These are phyloP conservation scores for Trichoderma virens DNA, from an alignment of 495 filamentous ascomycete species.

Conservation along the genomic window DNA sequence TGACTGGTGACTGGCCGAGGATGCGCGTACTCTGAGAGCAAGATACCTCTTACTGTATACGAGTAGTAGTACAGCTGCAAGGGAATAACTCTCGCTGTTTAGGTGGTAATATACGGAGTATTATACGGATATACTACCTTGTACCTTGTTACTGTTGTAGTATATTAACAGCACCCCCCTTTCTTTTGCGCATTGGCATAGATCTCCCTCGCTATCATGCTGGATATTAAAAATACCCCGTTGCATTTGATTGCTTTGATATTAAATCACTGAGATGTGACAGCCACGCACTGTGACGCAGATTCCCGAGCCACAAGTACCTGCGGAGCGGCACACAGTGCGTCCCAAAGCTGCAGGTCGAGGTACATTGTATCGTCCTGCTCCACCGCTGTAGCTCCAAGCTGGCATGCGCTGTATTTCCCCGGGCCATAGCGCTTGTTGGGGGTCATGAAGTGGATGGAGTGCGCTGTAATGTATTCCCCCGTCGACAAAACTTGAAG, in stretches of 20 bases:
- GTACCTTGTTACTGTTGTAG: too few relatives aligned
- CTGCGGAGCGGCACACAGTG: neutral
- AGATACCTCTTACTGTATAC: neutral
- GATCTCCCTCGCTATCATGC: too few relatives aligned
- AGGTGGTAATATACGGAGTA: too few relatives aligned
- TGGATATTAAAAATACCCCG: neutral
- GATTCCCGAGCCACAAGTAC: neutral
- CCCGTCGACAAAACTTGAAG: neutral
- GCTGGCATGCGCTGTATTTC: conserved; percentile 3
- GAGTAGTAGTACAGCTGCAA: too few relatives aligned
- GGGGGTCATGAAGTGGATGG: too few relatives aligned
- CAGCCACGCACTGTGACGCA: neutral
- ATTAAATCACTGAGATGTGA: neutral
- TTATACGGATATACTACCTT: too few relatives aligned
- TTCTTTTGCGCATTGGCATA: too few relatives aligned
- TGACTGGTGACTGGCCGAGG: neutral
- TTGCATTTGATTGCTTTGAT: too few relatives aligned
- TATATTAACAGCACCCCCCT: too few relatives aligned
- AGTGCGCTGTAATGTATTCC: neutral
- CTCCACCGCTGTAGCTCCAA: neutral
- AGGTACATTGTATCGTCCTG: neutral
- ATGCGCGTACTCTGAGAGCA: neutral
- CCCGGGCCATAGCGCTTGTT: neutral
- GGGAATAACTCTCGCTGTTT: too few relatives aligned
- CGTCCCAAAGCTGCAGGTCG: neutral